Base-by-base conservation (phyloP, 768 basidiomycete species). In the Peribolospora baueri region DNA sequence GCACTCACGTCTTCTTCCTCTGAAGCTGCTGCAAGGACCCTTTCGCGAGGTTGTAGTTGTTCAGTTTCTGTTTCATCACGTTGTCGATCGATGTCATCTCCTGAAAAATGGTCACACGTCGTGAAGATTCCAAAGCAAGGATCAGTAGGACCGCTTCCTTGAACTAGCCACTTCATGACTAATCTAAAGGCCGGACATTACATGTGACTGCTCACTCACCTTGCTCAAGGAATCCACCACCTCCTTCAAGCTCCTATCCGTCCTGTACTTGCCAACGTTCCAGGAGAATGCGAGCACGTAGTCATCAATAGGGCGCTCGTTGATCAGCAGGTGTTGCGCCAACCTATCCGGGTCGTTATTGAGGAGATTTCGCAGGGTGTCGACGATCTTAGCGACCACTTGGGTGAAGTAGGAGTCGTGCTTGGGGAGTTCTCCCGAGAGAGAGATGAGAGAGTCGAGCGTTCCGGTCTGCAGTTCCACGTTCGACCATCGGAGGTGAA, bases 81-180 rank as follows among this genome's bases (percentile, higher is more conserved):
- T 82, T 84, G 68, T 98, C 93, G 59, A 97, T 87, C 25, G 85
- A 86, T 36, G 73, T 73, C 78, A 91, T 85, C 73, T 97, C 93
- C 90, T 90, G 64, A 5, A 14, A 56, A 61, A 55, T 54, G 47
- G 52, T 54, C 43, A 48, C n/a, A 11, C n/a, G 14, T 45, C 25
- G 9, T 42, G 7, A 37, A 3, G n/a, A 52, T 5, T 45, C 7
- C 14, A 41, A n/a, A 49, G 54, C 7, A 25, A 42, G 7, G 7
- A 43, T 7, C 13, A n/a, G 39, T n/a, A 52, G 53, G 56, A 39
- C 54, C 57, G 40, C 25, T 25, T 1, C 25, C 25, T 25, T 25
- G 25, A 25, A 25, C 25, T 25, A 25, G 25, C 25, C 25, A 25
- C 25, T 25, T 25, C 25, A 25, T 25, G 25, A 25, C 25, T 25